Percentiles rank a stretch among this genome's conserved stretches.
phyloP scores from a whole-genome alignment of 2,329 filamentous ascomycete species.

The Phoma sp. region DNA sequence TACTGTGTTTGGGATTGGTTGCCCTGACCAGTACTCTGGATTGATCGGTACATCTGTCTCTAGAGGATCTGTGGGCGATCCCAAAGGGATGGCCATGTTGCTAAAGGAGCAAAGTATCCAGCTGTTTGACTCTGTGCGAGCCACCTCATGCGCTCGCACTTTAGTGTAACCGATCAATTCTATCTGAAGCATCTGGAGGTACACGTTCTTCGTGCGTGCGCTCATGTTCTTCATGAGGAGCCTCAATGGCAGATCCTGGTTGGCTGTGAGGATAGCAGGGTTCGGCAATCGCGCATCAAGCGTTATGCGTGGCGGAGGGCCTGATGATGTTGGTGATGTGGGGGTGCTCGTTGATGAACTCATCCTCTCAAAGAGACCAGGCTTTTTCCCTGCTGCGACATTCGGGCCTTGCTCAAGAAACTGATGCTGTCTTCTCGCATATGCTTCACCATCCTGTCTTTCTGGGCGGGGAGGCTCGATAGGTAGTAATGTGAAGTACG shows the following conservation, averaged over 20 bases:
- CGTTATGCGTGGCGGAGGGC: conserved; percentile 62
- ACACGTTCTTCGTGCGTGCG: conserved; percentile 71
- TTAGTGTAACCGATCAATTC: conserved; percentile 80
- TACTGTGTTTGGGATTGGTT: conserved; percentile 80
- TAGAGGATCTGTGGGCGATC: conserved; percentile 61
- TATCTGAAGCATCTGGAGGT: conserved; percentile 79
- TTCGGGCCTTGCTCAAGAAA: conserved; percentile 52
- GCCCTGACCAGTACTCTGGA: conserved; percentile 72
- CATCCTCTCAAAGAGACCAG: conserved; percentile 63
- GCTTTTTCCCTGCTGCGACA: conserved; percentile 58
- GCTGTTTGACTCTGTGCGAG: conserved; percentile 70
- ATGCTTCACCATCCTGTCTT: conserved; percentile 75
- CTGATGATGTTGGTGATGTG: conserved; percentile 27
- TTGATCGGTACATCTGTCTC: conserved; percentile 74
- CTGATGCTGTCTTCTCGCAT: conserved; percentile 74
- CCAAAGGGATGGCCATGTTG: conserved; percentile 74
- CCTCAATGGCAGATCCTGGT: conserved; percentile 80
- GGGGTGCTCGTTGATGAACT: conserved; percentile 30
- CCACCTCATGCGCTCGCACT: conserved; percentile 77
- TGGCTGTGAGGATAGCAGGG: conserved; percentile 87
- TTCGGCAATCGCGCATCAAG: conserved; percentile 86
- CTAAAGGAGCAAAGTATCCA: conserved; percentile 77
- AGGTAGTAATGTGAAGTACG: conserved; percentile 80
- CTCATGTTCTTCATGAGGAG: conserved; percentile 79
- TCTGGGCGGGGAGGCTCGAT: conserved; percentile 84